phyloP scores from a whole-genome alignment of 305 asterid genomes.

The Euphrasia arctica region DNA sequence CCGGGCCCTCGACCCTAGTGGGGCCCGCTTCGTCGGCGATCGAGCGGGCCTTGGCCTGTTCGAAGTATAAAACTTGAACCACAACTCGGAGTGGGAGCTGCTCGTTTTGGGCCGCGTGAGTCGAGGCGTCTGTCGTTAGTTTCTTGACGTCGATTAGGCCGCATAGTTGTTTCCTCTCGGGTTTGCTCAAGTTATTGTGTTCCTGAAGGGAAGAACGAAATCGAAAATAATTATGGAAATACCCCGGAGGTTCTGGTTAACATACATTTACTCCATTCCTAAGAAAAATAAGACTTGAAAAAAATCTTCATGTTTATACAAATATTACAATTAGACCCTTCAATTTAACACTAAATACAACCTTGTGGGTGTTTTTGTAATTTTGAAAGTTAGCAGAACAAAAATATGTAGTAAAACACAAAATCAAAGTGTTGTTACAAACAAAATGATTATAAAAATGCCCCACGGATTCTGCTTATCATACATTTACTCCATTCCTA shows the following conservation, averaged over 20 bases:
- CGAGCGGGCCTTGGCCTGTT: constrained; percentile 50
- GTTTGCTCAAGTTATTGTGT: constrained; percentile 53
- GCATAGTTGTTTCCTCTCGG: constrained; percentile 69
- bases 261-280: too few species aligned
- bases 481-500: too few species aligned
- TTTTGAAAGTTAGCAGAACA: too few species aligned
- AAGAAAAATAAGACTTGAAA: too few species aligned
- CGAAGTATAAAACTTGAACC: constrained; percentile 75
- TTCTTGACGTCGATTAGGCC: constrained; percentile 73
- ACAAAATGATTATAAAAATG: not conserved
- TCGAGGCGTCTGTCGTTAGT: constrained; percentile 62
- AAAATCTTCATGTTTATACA: too few species aligned
- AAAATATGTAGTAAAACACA: too few species aligned
- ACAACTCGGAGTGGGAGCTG: constrained; percentile 78
- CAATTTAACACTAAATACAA: too few species aligned
- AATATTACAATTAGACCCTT: too few species aligned
- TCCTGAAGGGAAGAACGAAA: constrained; percentile 38
- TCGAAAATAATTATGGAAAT: not conserved
- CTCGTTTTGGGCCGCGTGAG: constrained; percentile 92
- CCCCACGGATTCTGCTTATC: too few species aligned
- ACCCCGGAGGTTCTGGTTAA: too few species aligned
- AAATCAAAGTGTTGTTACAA: not conserved
- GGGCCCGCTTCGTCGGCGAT: constrained; percentile 33
- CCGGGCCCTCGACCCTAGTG: constrained; percentile 30
- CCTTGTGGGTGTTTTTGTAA: too few species aligned